Evolutionary conservation across 805 yeast genomes (phyloP).

Genomic region (Myxozyma monticola): DNA sequence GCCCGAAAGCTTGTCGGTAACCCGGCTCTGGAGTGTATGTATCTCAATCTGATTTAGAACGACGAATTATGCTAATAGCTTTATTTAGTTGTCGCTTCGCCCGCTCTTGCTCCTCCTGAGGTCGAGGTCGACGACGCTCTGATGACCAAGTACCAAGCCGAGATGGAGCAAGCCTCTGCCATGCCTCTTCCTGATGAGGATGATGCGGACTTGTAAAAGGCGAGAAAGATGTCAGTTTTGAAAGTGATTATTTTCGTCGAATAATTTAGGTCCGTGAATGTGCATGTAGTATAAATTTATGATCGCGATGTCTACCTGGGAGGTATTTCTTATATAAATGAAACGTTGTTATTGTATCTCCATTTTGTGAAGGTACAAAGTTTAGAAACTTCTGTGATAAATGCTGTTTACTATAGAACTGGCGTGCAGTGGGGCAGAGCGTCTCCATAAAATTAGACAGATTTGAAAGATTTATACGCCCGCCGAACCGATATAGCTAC

Average conservation of each 20-base stretch:
- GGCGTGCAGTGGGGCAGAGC: no score
- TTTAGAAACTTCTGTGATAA: background rate
- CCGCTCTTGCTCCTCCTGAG: constrained; percentile 99
- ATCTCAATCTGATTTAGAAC: background rate
- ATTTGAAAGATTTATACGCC: no score
- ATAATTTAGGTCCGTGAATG: background rate
- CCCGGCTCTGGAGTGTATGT: constrained; percentile 79
- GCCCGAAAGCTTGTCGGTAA: constrained; percentile 99
- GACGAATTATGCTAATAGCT: background rate
- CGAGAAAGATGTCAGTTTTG: background rate
- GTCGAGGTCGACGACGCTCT: constrained; percentile 94
- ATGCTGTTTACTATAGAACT: background rate
- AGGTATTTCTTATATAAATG: background rate
- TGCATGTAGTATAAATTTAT: background rate
- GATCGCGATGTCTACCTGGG: background rate
- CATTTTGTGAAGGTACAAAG: background rate
- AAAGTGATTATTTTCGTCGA: no score
- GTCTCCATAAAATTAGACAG: no score
- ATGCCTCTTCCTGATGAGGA: constrained; percentile 99
- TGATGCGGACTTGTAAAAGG: constrained; percentile 89
- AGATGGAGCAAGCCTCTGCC: constrained; percentile 99
- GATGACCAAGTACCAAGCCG: constrained; percentile 98
- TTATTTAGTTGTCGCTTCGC: constrained; percentile 82
- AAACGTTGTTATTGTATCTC: background rate
- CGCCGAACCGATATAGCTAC: no score